phyloP scores from a whole-genome alignment of 306 rosid genomes.

The Quillaja saponaria region DNA sequence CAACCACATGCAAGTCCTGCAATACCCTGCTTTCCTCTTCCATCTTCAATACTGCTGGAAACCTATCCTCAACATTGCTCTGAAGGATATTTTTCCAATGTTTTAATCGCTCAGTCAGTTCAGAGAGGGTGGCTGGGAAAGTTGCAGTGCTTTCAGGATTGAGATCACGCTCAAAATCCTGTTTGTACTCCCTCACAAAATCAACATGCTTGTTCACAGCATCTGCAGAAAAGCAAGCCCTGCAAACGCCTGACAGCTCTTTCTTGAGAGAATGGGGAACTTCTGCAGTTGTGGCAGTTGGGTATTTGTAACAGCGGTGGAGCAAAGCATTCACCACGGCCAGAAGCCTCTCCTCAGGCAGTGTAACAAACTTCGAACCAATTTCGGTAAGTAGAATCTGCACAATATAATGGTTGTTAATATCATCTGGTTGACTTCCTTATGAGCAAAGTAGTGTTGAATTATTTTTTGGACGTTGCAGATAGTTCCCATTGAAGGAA shows the following conservation, averaged over 20 bases:
- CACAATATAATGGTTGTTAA: constrained; percentile 28
- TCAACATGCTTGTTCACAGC: constrained; percentile 98
- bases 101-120: constrained; percentile 85
- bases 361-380: constrained; percentile 96
- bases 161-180: constrained; percentile 97
- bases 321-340: constrained; percentile 98
- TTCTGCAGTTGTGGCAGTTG: constrained; percentile 98
- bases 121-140: constrained; percentile 92
- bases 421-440: constrained; percentile 16
- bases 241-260: constrained; percentile 98
- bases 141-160: constrained; percentile 95
- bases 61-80: constrained; percentile 97
- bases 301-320: constrained; percentile 98
- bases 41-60: constrained; percentile 92
- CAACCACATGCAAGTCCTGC: constrained; percentile 97
- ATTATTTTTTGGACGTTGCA: no score
- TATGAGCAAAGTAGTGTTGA: no score
- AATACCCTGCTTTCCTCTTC: constrained; percentile 98
- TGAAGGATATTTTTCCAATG: constrained; percentile 99
- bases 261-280: constrained; percentile 99
- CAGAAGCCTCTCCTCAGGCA: constrained; percentile 98
- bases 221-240: constrained; percentile 98
- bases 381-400: constrained; percentile 95
- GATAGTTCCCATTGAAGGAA: background rate
- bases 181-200: constrained; percentile 96